Conservation (phyloP, 495 filamentous ascomycete genomes). For the Sordaria brevicollis region DNA sequence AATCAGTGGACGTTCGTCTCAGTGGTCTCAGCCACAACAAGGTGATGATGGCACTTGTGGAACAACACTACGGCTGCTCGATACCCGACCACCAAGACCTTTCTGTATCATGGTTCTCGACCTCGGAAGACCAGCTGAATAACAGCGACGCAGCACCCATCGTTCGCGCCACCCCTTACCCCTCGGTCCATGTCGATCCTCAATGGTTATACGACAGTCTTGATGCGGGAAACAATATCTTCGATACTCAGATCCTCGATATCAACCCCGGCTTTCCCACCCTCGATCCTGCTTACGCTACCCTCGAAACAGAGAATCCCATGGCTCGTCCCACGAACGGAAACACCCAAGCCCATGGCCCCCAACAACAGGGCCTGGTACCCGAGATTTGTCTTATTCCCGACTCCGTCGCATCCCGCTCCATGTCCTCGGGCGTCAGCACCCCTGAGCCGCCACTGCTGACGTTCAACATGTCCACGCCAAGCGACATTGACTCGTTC, state of each 20-base stretch:
- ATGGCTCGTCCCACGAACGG: background rate
- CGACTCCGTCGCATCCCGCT: too few species aligned
- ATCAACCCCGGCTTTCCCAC: background rate
- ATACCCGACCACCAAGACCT: background rate
- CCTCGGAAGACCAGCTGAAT: background rate
- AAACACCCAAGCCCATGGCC: background rate
- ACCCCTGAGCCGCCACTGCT: background rate
- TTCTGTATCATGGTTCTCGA: background rate
- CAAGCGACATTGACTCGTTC: background rate
- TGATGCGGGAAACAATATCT: background rate
- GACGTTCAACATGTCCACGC: background rate
- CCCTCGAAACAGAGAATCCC: background rate
- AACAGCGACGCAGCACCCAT: background rate
- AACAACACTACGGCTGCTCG: background rate
- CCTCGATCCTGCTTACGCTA: background rate
- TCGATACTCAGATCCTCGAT: background rate
- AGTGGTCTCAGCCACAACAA: background rate
- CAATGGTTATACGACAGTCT: background rate
- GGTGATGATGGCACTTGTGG: background rate
- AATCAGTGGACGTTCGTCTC: background rate
- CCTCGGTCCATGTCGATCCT: background rate
- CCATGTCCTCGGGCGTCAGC: background rate
- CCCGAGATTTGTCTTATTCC: background rate
- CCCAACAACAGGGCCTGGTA: background rate
- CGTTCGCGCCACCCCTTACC: background rate